Evolutionary conservation across 805 yeast species (phyloP), one percentile per base, ranked within the genome.

Genomic region (Cyberlindnera petersonii): DNA sequence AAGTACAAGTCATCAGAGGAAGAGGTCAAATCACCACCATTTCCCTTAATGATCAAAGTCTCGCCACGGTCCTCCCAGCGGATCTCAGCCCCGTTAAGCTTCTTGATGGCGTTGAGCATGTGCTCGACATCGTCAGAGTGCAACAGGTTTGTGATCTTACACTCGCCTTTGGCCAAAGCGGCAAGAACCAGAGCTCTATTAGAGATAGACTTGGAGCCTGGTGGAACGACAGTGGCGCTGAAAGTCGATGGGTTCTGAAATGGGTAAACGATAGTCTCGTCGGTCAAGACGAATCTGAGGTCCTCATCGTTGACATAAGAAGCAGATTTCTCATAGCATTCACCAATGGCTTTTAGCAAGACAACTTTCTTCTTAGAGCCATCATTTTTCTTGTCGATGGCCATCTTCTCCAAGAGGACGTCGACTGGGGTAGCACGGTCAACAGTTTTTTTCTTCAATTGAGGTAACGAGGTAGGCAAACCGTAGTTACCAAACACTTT

Each of bases 61-160:
- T 85, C 91, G 43, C 97, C 98, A 55, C 84, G 81, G 50, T 87
- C 91, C 58, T 86, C 96, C 68, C 88, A 77, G 5, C 80, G 60
- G 24, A 89, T 80, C 36, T 74, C 72, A 0, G 97, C 97, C 42
- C 95, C 97, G 33, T 82, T 73, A 46, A 93, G 71, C 27, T 75
- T 72, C 18, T 80, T 61, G 41, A 93, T 84, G 6, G 98, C 98
- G 29, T 79, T 76, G 50, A 93, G 70, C 98, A 93, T 93, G 55
- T 85, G 89, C 45, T 84, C 87, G 9, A 98, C 93, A 59, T 93
- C 98, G 57, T 91, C 98, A 4, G 98, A 91, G 58, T 93, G 97
- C 37, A 93, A 73, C 55, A 93, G 68, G 64, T 93, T 93, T 47
- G 79, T 81, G 49, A 93, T 77, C 52, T 75, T 76, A 57, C 95